A percentile compares a stretch with the other conserved stretches of the same genome.
Evolutionary conservation across 2,329 filamentous ascomycete genomes (phyloP).

Genomic region (Cadophora sp.): DNA sequence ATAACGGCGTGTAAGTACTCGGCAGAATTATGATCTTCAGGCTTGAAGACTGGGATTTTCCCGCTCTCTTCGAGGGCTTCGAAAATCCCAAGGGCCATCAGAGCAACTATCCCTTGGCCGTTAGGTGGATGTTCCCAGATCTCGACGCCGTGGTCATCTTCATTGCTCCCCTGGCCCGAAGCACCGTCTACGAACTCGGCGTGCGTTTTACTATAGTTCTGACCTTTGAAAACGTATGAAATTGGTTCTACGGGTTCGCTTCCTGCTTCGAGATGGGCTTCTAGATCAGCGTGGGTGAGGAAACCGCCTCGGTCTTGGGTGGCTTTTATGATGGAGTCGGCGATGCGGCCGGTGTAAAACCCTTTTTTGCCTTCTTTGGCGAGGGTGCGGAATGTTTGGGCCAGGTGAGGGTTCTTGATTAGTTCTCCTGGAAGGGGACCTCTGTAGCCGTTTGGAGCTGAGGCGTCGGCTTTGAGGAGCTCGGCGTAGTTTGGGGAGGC

Average conservation of each 20-base stretch:
- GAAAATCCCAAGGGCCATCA: slow-evolving; percentile 93
- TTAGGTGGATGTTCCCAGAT: slow-evolving; percentile 98
- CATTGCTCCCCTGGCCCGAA: slow-evolving; percentile 47
- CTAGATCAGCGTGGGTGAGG: slow-evolving; percentile 80
- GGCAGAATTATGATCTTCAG: slow-evolving; percentile 80
- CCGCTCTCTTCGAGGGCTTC: slow-evolving; percentile 81
- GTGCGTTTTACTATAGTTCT: slow-evolving; percentile 59
- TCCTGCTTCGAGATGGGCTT: slow-evolving; percentile 74
- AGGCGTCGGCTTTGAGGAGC: slow-evolving; percentile 81
- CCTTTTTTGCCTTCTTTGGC: slow-evolving; percentile 84
- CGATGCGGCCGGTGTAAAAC: slow-evolving; percentile 88
- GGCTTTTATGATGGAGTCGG: slow-evolving; percentile 80
- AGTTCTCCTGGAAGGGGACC: slow-evolving; percentile 84
- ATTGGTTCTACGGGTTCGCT: slow-evolving; percentile 87
- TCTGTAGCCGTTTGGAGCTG: slow-evolving; percentile 71
- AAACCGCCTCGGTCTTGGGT: slow-evolving; percentile 78
- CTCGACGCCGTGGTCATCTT: slow-evolving; percentile 66
- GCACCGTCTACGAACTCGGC: slow-evolving; percentile 51
- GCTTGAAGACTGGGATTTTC: slow-evolving; percentile 73
- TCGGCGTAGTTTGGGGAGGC: slow-evolving; percentile 88
- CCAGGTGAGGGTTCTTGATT: slow-evolving; percentile 84
- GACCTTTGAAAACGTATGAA: slow-evolving; percentile 77
- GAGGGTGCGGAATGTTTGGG: slow-evolving; percentile 79
- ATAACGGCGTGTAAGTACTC: slow-evolving; percentile 86
- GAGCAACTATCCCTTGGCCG: slow-evolving; percentile 91